Evolutionary conservation across 2,329 filamentous ascomycete genomes (phyloP), one percentile per base, ranked within the genome.

Genomic region (Endothia cerciana): DNA sequence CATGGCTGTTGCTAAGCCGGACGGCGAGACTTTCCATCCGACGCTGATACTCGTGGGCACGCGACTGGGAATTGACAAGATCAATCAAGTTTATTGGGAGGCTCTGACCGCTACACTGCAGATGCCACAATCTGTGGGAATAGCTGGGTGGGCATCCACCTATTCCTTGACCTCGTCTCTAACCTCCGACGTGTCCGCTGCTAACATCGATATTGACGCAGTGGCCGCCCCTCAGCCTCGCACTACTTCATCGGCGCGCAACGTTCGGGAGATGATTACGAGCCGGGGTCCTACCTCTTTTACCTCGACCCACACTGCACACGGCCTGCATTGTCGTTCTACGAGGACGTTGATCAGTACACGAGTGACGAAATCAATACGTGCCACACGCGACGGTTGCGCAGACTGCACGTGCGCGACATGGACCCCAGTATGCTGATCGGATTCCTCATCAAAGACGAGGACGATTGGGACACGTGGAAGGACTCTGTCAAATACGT

Each of bases 351-450:
- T 0, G 77, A 79, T 7, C 78, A 87, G 1, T 92, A 93, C 73
- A 88, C 88, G 0, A 73, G 81, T 8, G 90, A 92, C 71, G 93
- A 98, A 66, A 76, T 97, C 19, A 86, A 90, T 64, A 91, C 91
- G 0, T 97, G 93, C 73, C 94, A 99, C 75, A 98, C 94, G 0
- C 87, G 92, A 60, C 89, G 94, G 58, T 80, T 99, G 22, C 88
- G 94, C 45, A 87, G 91, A 64, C 83, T 99, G 38, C 90, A 95
- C 71, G 85, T 99, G 59, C 88, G 89, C 66, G 94, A 98, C 74
- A 95, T 99, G 92, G 95, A 99, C 73, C 95, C 95, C 0, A 97
- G 93, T 74, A 99, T 99, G 95, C 81, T 99, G 51, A 92, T 99
- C 70, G 94, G 93, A 4, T 98, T 98, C 73, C 80, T 99, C 43